phyloP scores from a whole-genome alignment of 805 yeast species.

The Tetrapisispora phaffii region DNA sequence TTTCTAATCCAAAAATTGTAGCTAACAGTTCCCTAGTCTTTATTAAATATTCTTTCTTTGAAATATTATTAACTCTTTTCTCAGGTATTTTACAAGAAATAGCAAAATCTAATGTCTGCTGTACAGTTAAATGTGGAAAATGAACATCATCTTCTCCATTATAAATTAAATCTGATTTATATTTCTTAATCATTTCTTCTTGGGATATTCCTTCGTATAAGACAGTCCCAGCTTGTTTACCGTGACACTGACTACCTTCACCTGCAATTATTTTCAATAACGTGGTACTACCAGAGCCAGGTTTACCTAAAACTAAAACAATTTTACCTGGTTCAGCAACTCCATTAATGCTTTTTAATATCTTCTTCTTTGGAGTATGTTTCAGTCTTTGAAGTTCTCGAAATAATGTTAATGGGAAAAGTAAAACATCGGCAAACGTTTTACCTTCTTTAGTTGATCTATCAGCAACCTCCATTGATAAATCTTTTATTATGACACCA shows the following conservation, averaged over 20 bases:
- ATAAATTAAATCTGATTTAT: slow-evolving; percentile 54
- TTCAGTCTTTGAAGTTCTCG: slow-evolving; percentile 13
- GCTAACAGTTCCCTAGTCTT: slow-evolving; percentile 33
- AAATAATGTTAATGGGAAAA: slow-evolving; percentile 14
- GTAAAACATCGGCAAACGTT: slow-evolving; percentile 28
- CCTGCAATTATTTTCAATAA: slow-evolving; percentile 51
- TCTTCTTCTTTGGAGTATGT: slow-evolving; percentile 26
- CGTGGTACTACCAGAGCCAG: slow-evolving; percentile 69
- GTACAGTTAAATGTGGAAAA: slow-evolving; percentile 53
- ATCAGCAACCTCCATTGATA: slow-evolving; percentile 30
- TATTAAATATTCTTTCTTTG: slow-evolving; percentile 33
- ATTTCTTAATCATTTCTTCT: slow-evolving; percentile 25
- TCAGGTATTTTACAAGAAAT: slow-evolving; percentile 46
- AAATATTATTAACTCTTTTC: slow-evolving; percentile 40
- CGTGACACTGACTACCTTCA: slow-evolving; percentile 32
- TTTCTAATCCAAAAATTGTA: slow-evolving; percentile 45
- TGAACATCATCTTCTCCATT: slow-evolving; percentile 55
- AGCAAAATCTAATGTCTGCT: slow-evolving; percentile 47
- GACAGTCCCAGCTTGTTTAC: slow-evolving; percentile 39
- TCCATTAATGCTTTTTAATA: slow-evolving; percentile 32
- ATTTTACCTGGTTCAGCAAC: slow-evolving; percentile 50
- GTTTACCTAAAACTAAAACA: slow-evolving; percentile 54
- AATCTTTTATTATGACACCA: slow-evolving; percentile 32
- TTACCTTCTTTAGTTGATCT: slow-evolving; percentile 26
- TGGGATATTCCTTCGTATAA: slow-evolving; percentile 41